Conservation (phyloP, 495 filamentous ascomycete genomes). For the Cercophora samala region DNA sequence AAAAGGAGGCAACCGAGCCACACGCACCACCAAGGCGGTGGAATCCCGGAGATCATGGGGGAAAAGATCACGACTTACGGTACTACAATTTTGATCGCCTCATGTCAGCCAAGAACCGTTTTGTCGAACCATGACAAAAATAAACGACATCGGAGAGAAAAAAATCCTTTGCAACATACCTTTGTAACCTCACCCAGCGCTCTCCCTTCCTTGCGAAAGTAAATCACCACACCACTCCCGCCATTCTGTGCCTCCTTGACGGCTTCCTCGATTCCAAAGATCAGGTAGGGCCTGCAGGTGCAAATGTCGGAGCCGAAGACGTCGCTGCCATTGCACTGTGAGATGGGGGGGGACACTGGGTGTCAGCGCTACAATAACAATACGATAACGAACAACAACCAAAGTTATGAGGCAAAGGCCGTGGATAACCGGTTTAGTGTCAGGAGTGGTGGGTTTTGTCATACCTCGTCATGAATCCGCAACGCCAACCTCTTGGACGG, state of each 20-base stretch:
- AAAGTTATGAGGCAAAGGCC: no score
- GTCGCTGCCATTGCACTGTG: slow-evolving; percentile 86
- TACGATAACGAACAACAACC: slow-evolving; percentile 12
- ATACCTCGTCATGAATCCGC: slow-evolving; percentile 85
- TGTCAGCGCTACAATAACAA: neutral
- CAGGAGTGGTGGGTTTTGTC: slow-evolving; percentile 21
- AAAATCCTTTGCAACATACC: slow-evolving; percentile 37
- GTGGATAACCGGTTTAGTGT: neutral
- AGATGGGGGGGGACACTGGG: neutral
- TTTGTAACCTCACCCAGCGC: slow-evolving; percentile 98
- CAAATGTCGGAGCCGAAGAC: slow-evolving; percentile 99
- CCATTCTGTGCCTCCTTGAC: slow-evolving; percentile 95
- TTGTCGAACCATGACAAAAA: slow-evolving; percentile 3
- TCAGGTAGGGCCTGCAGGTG: slow-evolving; percentile 94
- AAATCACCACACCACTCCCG: slow-evolving; percentile 94
- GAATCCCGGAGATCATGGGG: neutral
- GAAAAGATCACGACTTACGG: slow-evolving; percentile 36
- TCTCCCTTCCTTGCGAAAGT: slow-evolving; percentile 97
- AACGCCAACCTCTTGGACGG: slow-evolving; percentile 78
- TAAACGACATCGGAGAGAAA: neutral
- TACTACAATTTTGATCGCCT: slow-evolving; percentile 34
- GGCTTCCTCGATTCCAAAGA: slow-evolving; percentile 94
- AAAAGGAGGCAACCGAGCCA: slow-evolving; percentile 5
- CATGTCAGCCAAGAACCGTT: slow-evolving; percentile 22
- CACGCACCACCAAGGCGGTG: slow-evolving; percentile 3